Conservation (phyloP, 1,139 yeast genomes). For the Suhomyces wounanorum region DNA sequence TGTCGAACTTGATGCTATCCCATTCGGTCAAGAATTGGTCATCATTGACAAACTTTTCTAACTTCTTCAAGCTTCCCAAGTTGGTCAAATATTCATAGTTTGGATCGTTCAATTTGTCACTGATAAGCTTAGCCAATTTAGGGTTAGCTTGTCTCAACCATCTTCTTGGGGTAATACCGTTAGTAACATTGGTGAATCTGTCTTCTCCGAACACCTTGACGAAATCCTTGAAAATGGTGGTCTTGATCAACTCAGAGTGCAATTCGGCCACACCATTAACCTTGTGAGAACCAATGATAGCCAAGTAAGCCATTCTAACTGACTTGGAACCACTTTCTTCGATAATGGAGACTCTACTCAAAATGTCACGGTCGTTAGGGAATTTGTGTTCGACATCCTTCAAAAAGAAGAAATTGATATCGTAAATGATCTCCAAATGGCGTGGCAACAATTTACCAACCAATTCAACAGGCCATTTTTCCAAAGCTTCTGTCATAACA, state of each 20-base stretch:
- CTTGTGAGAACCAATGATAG: conserved; percentile 88
- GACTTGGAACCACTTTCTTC: conserved; percentile 82
- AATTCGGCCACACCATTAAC: conserved; percentile 96
- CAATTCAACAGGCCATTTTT: conserved; percentile 90
- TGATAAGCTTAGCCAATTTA: conserved; percentile 66
- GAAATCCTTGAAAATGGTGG: conserved; percentile 89
- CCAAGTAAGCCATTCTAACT: conserved; percentile 90
- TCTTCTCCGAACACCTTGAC: conserved; percentile 79
- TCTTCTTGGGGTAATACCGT: conserved; percentile 95
- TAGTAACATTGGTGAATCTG: conserved; percentile 88
- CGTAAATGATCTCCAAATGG: conserved; percentile 88
- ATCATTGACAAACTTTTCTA: conserved; percentile 71
- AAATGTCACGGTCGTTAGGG: conserved; percentile 67
- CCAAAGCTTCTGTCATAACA: conserved; percentile 91
- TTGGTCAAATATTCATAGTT: conserved; percentile 67
- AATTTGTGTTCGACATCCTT: conserved; percentile 72
- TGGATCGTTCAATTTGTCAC: conserved; percentile 67
- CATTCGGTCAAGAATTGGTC: conserved; percentile 66
- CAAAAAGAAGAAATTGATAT: conserved; percentile 78
- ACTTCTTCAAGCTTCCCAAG: conserved; percentile 64
- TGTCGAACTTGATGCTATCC: conserved; percentile 69
- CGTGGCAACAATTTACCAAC: conserved; percentile 81
- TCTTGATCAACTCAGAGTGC: conserved; percentile 86
- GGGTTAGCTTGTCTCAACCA: conserved; percentile 97
- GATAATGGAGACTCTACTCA: conserved; percentile 75